phyloP scores from a whole-genome alignment of 768 basidiomycete species.

The Tylopilus felleus region DNA sequence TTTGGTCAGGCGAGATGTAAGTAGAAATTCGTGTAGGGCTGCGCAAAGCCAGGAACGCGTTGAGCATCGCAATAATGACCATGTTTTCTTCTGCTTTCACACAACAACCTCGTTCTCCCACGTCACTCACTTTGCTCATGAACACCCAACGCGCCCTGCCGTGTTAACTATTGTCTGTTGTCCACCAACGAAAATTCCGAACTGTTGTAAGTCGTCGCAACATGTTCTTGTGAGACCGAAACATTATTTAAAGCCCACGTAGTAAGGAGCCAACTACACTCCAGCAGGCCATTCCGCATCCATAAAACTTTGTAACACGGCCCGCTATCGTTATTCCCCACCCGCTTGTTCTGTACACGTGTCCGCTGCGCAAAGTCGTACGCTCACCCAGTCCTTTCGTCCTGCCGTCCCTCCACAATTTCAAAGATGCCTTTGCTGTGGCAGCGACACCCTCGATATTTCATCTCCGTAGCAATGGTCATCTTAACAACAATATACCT shows the following conservation, averaged over 20 bases:
- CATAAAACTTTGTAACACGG: slow-evolving; percentile 11
- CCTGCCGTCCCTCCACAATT: background rate
- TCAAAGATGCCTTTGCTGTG: slow-evolving; percentile 30
- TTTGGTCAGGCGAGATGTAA: background rate
- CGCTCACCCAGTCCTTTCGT: slow-evolving; percentile 6
- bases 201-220: slow-evolving; percentile 15
- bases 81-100: background rate
- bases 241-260: background rate
- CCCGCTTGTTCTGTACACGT: slow-evolving; percentile 6
- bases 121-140: slow-evolving; percentile 22
- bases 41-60: too few species aligned
- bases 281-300: background rate
- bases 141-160: slow-evolving; percentile 3
- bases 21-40: background rate
- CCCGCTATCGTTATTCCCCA: slow-evolving; percentile 10
- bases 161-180: slow-evolving; percentile 8
- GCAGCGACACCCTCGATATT: slow-evolving; percentile 53
- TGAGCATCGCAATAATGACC: background rate
- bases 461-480: slow-evolving; percentile 39
- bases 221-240: background rate
- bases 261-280: slow-evolving; percentile 2
- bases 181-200: background rate
- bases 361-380: slow-evolving; percentile 4
- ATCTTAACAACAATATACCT: slow-evolving; percentile 46
- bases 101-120: slow-evolving; percentile 8